phyloP scores from a whole-genome alignment of 2,329 filamentous ascomycete species.

The Paecilomyces dactylethromorphus region DNA sequence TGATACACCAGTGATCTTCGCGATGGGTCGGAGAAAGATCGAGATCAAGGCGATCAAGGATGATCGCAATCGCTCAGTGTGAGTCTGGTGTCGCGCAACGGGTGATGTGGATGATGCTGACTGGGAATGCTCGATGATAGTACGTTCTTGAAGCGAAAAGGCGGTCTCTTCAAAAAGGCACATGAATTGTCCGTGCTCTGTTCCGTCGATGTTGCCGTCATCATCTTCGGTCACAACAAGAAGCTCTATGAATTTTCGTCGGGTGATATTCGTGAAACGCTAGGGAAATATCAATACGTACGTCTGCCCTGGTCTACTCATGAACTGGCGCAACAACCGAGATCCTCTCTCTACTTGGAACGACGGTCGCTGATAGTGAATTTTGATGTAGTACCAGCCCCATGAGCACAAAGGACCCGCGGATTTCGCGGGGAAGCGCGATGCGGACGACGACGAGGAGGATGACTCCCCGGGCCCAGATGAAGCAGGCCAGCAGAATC shows the following conservation, averaged over 20 bases:
- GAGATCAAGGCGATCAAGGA: slow-evolving; percentile 99
- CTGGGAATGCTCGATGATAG: slow-evolving; percentile 38
- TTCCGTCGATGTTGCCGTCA: slow-evolving; percentile 95
- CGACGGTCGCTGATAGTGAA: slow-evolving; percentile 1
- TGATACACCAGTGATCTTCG: slow-evolving; percentile 12
- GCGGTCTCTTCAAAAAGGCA: slow-evolving; percentile 98
- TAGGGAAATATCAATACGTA: slow-evolving; percentile 86
- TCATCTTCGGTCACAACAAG: slow-evolving; percentile 98
- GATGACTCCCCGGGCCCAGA: slow-evolving; percentile 65
- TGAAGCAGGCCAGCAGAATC: slow-evolving; percentile 45
- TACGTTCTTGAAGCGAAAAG: slow-evolving; percentile 97
- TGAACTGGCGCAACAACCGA: slow-evolving; percentile 2
- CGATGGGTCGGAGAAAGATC: slow-evolving; percentile 97
- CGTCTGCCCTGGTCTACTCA: slow-evolving; percentile 32
- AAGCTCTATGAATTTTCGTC: slow-evolving; percentile 98
- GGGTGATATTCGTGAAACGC: slow-evolving; percentile 82
- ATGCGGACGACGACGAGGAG: slow-evolving; percentile 76
- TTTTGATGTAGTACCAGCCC: slow-evolving; percentile 70
- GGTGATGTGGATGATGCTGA: slow-evolving; percentile 4
- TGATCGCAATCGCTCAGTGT: slow-evolving; percentile 96
- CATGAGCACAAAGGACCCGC: slow-evolving; percentile 94
- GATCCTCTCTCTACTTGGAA: slow-evolving; percentile 15
- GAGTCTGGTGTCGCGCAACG: slow-evolving; percentile 40
- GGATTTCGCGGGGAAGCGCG: slow-evolving; percentile 76
- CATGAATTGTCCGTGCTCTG: slow-evolving; percentile 97